A percentile compares a stretch with the other conserved stretches of the same genome.
Evolutionary conservation across 2,329 filamentous ascomycete genomes (phyloP).

Genomic region (Huntiella omanensis): DNA sequence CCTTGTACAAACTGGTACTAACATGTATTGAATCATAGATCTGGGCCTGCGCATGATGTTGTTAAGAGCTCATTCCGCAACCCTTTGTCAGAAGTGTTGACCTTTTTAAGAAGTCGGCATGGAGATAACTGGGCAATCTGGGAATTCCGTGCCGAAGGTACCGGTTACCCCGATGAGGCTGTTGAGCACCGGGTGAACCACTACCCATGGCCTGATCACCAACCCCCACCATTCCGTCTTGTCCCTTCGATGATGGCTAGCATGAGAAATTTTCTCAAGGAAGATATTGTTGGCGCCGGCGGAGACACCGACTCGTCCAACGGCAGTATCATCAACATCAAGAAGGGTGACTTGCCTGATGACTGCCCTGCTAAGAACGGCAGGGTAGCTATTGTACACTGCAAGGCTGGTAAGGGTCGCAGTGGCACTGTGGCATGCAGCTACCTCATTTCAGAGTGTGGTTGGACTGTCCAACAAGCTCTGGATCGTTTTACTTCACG

Average conservation of each 20-base stretch:
- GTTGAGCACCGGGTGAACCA: conserved; percentile 75
- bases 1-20: conserved; percentile 9
- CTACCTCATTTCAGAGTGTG: conserved; percentile 76
- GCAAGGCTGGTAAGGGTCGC: conserved; percentile 89
- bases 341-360: conserved; percentile 6
- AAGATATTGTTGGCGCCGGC: conserved; percentile 13
- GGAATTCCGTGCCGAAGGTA: conserved; percentile 94
- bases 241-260: conserved; percentile 78
- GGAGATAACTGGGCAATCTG: conserved; percentile 79
- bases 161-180: conserved; percentile 79
- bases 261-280: conserved; percentile 74
- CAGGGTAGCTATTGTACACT: conserved; percentile 71
- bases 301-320: neutral
- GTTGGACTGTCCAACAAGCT: conserved; percentile 34
- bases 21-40: conserved; percentile 34
- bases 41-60: conserved; percentile 75
- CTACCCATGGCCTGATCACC: conserved; percentile 93
- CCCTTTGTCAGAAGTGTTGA: conserved; percentile 68
- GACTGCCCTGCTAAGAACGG: conserved; percentile 8
- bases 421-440: conserved; percentile 77
- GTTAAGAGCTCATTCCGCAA: conserved; percentile 88
- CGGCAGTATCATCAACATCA: neutral
- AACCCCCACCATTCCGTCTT: conserved; percentile 80
- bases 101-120: conserved; percentile 75
- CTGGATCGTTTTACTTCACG: conserved; percentile 50